Percentiles rank a stretch among this genome's conserved stretches.
These are phyloP conservation scores for Paralagenidium karlingii DNA, from an alignment of 352 stramenopile genomes.

Conservation along the genomic window DNA sequence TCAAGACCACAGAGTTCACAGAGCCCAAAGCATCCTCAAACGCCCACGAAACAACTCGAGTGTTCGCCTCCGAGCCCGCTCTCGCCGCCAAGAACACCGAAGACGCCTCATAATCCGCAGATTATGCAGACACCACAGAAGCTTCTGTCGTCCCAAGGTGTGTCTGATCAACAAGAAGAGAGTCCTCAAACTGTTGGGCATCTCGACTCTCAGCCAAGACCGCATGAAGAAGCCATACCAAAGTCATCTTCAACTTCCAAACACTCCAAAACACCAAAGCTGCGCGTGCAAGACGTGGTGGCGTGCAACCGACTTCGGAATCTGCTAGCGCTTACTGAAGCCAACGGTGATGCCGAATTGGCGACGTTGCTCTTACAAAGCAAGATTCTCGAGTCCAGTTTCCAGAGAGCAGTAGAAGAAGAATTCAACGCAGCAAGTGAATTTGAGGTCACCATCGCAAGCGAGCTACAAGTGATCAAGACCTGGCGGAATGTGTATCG, in stretches of 20 bases:
- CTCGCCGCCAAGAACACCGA: too few species aligned
- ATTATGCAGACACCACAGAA: too few species aligned
- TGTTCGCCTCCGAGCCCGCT: too few species aligned
- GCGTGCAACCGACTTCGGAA: constrained; percentile 7
- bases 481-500: constrained; percentile 47
- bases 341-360: constrained; percentile 25
- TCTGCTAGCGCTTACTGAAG: constrained; percentile 34
- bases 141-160: too few species aligned
- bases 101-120: too few species aligned
- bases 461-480: constrained; percentile 35
- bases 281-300: background rate
- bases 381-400: constrained; percentile 11
- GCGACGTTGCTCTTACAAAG: constrained; percentile 24
- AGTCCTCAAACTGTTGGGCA: too few species aligned
- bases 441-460: constrained; percentile 2
- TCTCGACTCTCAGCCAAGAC: too few species aligned
- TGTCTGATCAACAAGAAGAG: too few species aligned
- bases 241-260: background rate
- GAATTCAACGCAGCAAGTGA: constrained; percentile 10
- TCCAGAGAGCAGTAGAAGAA: constrained; percentile 28
- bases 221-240: background rate
- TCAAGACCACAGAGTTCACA: too few species aligned
- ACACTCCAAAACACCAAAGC: constrained; percentile 2
- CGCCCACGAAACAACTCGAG: too few species aligned
- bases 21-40: too few species aligned